phyloP scores from a whole-genome alignment of 176 grass and related monocot species.

The Bonia amplexicaulis region DNA sequence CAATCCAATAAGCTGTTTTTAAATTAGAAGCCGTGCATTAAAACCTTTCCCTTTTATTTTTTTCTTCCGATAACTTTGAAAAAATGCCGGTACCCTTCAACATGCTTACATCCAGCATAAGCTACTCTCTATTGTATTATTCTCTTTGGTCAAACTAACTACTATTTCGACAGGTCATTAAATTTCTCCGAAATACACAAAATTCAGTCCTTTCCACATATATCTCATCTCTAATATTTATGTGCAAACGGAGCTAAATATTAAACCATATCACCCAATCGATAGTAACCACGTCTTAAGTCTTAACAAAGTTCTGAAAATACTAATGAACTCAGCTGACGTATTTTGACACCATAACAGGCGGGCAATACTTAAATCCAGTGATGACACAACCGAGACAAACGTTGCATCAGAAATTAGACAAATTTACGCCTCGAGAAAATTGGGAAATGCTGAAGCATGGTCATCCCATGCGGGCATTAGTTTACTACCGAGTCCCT shows the following conservation, averaged over 20 bases:
- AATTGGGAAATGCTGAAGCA: neutral
- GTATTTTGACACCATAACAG: neutral
- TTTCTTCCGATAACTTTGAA: neutral
- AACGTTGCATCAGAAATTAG: slow-evolving; percentile 7
- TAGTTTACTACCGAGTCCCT: neutral
- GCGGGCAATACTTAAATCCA: slow-evolving; percentile 15
- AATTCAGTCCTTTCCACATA: neutral
- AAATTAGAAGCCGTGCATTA: neutral
- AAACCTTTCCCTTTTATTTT: neutral
- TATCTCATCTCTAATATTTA: neutral
- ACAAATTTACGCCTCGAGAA: neutral
- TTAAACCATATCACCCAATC: neutral
- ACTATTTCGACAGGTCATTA: neutral
- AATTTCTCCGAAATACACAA: neutral
- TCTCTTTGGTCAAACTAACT: neutral
- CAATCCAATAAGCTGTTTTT: neutral
- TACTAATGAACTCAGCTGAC: neutral
- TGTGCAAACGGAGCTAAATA: neutral
- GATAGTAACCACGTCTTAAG: neutral
- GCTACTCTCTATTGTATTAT: neutral
- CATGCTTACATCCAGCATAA: neutral
- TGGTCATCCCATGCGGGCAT: neutral
- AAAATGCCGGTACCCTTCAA: neutral
- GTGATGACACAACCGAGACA: slow-evolving; percentile 3
- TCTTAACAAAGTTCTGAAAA: neutral